Evolutionary conservation across 768 basidiomycete species (phyloP).

Genomic region (Russula sp.): DNA sequence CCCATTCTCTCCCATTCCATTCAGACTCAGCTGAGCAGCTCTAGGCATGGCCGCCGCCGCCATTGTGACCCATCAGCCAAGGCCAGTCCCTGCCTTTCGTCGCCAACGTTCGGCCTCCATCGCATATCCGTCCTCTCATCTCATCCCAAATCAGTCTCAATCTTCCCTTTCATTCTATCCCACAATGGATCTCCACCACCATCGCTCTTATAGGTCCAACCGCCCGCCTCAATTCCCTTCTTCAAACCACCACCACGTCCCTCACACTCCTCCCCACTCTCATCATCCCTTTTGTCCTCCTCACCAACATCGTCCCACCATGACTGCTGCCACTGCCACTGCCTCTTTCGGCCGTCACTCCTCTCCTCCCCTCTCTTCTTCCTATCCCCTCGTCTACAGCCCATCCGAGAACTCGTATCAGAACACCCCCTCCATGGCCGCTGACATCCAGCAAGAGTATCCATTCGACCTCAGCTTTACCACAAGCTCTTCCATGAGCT

Average conservation of each 20-base stretch:
- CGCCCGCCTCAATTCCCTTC: constrained; percentile 21
- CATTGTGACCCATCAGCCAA: constrained; percentile 25
- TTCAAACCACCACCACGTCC: constrained; percentile 5
- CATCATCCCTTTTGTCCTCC: constrained; percentile 6
- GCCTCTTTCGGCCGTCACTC: constrained; percentile 5
- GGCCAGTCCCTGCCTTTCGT: constrained; percentile 22
- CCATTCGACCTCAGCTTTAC: constrained; percentile 23
- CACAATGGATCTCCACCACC: constrained; percentile 23
- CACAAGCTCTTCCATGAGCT: constrained; percentile 10
- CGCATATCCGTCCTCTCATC: constrained; percentile 19
- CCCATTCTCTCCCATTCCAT: too few relatives aligned
- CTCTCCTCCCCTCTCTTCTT: constrained; percentile 16
- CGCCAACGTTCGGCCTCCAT: constrained; percentile 25
- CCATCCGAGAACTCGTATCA: constrained; percentile 19
- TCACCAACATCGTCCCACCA: constrained; percentile 7
- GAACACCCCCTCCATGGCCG: constrained; percentile 6
- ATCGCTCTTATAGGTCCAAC: constrained; percentile 28
- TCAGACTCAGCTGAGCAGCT: constrained; percentile 26
- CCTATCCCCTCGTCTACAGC: constrained; percentile 23
- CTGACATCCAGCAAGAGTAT: constrained; percentile 24
- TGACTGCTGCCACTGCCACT: constrained; percentile 11
- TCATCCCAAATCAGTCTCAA: constrained; percentile 20
- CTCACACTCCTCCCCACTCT: constrained; percentile 19
- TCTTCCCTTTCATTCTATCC: constrained; percentile 24
- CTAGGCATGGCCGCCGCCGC: constrained; percentile 23